phyloP scores from a whole-genome alignment of 441 rosid species.

The Corymbia citriodora region DNA sequence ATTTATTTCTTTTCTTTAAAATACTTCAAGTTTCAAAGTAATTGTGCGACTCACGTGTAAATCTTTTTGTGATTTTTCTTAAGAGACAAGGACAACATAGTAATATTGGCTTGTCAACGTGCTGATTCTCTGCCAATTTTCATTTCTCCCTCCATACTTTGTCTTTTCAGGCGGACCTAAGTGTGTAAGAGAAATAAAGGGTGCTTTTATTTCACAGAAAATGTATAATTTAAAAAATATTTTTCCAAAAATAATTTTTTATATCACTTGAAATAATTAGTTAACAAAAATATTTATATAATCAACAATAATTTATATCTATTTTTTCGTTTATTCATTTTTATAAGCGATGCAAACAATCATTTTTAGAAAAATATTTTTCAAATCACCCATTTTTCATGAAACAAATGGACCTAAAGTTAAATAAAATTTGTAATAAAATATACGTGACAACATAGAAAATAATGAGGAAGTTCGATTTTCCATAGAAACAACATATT shows the following conservation, averaged over 20 bases:
- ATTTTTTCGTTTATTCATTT: background rate
- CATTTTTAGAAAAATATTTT: no score
- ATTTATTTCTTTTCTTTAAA: background rate
- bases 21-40: background rate
- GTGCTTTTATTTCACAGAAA: accelerated
- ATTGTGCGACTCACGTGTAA: background rate
- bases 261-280: no score
- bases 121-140: background rate
- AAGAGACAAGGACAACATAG: no score
- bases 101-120: no score
- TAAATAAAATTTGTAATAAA: no score
- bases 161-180: background rate
- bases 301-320: no score
- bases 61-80: no score
- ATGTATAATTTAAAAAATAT: no score
- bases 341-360: no score
- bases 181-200: background rate
- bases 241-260: no score
- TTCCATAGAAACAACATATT: background rate
- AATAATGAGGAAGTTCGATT: background rate
- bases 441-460: background rate
- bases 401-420: background rate
- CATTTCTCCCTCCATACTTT: background rate
- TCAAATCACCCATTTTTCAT: no score
- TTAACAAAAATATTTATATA: no score